Evolutionary conservation across 179 eudicot species (phyloP).

Genomic region (Carnegiea gigantea): DNA sequence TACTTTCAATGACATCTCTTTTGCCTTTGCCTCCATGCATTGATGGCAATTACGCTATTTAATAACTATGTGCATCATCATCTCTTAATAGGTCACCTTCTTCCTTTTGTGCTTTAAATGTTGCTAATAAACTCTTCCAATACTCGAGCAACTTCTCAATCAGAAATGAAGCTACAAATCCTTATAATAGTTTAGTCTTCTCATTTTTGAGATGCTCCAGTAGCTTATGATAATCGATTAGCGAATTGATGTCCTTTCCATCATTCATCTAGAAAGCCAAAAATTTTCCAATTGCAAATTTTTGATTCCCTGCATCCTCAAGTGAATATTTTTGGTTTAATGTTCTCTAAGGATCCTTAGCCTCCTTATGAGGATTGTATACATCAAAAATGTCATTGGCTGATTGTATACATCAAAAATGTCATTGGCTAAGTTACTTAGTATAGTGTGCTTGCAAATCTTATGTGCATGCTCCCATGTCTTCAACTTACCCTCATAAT

Average conservation of each 20-base stretch:
- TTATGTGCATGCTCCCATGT: neutral
- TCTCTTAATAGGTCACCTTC: neutral
- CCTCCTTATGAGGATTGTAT: conserved; percentile 3
- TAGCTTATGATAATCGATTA: neutral
- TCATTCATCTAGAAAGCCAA: neutral
- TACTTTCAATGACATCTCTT: neutral
- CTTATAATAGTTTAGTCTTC: neutral
- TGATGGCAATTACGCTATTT: neutral
- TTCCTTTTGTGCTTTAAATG: conserved; percentile 6
- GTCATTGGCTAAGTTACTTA: too few species aligned
- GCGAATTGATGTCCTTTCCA: neutral
- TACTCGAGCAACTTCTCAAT: neutral
- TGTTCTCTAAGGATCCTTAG: neutral
- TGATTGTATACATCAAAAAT: conserved; percentile 8
- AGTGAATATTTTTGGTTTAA: neutral
- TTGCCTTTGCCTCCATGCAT: neutral
- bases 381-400: neutral
- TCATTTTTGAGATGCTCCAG: neutral
- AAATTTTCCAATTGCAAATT: neutral
- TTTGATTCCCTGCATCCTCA: conserved; percentile 6
- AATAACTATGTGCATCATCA: neutral
- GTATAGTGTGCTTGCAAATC: too few species aligned
- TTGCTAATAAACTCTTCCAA: conserved; percentile 5
- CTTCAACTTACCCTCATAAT: neutral
- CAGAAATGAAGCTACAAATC: neutral